A percentile compares a stretch with the other conserved stretches of the same genome.
Evolutionary conservation across 805 yeast species (phyloP).

Genomic region (Wickerhamiella occidentalis): DNA sequence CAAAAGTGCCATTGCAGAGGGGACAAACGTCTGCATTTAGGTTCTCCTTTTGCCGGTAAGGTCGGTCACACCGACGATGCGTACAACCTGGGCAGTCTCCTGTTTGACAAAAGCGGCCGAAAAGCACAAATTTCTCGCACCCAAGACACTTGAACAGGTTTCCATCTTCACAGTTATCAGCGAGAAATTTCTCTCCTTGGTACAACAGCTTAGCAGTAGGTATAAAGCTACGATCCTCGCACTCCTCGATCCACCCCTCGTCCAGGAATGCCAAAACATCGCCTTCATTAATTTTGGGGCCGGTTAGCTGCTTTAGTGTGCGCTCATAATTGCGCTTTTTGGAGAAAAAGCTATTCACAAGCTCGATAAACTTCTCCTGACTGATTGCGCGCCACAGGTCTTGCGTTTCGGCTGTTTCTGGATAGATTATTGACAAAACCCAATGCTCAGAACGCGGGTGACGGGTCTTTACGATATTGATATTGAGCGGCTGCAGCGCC

Average conservation of each 20-base stretch:
- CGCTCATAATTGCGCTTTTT: neutral
- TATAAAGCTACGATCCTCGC: neutral
- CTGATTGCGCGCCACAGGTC: neutral
- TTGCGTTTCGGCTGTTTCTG: neutral
- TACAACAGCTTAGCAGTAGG: constrained; percentile 1
- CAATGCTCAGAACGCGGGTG: constrained; percentile 6
- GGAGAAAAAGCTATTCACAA: neutral
- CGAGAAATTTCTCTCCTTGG: neutral
- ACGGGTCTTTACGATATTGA: neutral
- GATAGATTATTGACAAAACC: neutral
- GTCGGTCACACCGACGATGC: constrained; percentile 6
- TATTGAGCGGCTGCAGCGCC: neutral
- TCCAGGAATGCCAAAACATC: constrained; percentile 2
- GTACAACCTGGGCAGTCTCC: neutral
- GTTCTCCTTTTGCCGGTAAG: neutral
- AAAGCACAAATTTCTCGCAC: neutral
- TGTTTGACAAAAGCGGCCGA: constrained; percentile 5
- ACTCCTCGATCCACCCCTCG: constrained; percentile 8
- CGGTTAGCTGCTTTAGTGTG: neutral
- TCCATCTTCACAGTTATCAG: neutral
- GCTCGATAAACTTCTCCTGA: constrained; percentile 1
- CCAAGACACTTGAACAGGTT: neutral
- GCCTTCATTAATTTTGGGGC: neutral
- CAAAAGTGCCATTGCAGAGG: neutral
- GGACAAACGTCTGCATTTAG: neutral